These are phyloP conservation scores for Tylopilus intermedius DNA, from an alignment of 768 basidiomycete species.

Conservation along the genomic window DNA sequence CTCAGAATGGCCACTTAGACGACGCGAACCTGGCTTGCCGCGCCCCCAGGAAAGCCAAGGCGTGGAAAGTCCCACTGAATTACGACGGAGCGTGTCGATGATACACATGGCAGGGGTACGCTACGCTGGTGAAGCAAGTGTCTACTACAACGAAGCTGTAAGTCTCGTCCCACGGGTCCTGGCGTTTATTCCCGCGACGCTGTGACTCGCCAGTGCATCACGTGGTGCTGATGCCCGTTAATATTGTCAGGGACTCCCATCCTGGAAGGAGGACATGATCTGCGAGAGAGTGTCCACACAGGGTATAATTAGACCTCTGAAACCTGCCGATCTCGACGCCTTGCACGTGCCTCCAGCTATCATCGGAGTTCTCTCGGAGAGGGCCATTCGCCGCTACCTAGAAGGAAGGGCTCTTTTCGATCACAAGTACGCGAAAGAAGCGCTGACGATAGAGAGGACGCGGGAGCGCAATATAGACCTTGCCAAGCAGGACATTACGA, in stretches of 20 bases:
- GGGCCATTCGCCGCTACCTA: constrained; percentile 70
- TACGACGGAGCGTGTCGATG: constrained; percentile 13
- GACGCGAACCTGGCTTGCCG: background rate
- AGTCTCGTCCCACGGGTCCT: constrained; percentile 11
- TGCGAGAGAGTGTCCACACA: constrained; percentile 83
- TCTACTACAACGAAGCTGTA: constrained; percentile 53
- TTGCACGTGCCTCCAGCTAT: constrained; percentile 59
- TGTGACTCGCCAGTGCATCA: background rate
- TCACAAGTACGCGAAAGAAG: constrained; percentile 57
- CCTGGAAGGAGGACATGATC: constrained; percentile 66
- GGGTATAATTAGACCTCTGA: constrained; percentile 80
- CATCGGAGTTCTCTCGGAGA: constrained; percentile 75
- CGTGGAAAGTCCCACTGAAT: constrained; percentile 19
- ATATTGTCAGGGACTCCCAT: constrained; percentile 29
- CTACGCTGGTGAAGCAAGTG: constrained; percentile 56
- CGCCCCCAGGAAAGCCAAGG: constrained; percentile 14
- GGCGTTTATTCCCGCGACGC: background rate
- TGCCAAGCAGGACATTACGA: constrained; percentile 58
- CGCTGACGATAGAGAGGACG: constrained; percentile 56
- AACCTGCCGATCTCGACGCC: constrained; percentile 60
- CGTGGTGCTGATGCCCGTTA: background rate
- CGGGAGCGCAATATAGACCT: constrained; percentile 62
- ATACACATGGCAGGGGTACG: constrained; percentile 15
- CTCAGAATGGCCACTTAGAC: constrained; percentile 10
- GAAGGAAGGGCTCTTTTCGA: constrained; percentile 56